Base-by-base conservation (phyloP, 129 eudicot genomes). In the Helichrysum umbraculigerum region DNA sequence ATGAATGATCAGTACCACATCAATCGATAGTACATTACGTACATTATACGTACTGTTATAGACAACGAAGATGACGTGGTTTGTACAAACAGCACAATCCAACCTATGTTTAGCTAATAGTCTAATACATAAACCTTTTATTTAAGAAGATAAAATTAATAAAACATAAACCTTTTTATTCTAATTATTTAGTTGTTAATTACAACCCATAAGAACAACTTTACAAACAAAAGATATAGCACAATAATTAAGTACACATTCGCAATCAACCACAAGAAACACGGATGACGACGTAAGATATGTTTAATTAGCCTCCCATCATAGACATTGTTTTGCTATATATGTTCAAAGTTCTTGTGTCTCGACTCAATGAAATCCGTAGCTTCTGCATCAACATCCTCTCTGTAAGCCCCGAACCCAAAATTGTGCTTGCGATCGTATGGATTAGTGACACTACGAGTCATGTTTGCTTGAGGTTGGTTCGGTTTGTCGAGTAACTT, bases 321-420 rank as follows among this genome's bases (percentile, higher is more conserved):
- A 39, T 62, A 29, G 82, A 63, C 85, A 78, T 83, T 73, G 84
- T 85, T 81, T 74, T 82, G 66, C 76, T 66, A 29, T 74, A 25
- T 25, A 25, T 25, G 75, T 66, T 76, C 85, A 47, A 88, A 86
- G 61, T 64, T 86, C 66, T 66, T 56, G 72, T 88, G 97, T 81
- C 85, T 74, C 12, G 77, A 57, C 58, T 39, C 56, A 22, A 91
- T 88, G 58, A 86, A 91, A 51, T 85, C 76, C 35, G 83, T 79
- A 16, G 95, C 95, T 84, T 88, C 81, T 12, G 83, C 84, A 81
- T 91, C 88, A 28, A 91, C 68, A 56, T 79, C 85, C 74, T 16
- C 84, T 30, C 60, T 22, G 12, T 33, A 0, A 4, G 7, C 21
- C 6, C 2, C 19, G 32, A 63, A 42, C 72, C 67, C 61, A 42